Percentiles rank a stretch among this genome's conserved stretches.
phyloP scores from a whole-genome alignment of 2,329 filamentous ascomycete genomes.

The Akanthomyces muscarius region DNA sequence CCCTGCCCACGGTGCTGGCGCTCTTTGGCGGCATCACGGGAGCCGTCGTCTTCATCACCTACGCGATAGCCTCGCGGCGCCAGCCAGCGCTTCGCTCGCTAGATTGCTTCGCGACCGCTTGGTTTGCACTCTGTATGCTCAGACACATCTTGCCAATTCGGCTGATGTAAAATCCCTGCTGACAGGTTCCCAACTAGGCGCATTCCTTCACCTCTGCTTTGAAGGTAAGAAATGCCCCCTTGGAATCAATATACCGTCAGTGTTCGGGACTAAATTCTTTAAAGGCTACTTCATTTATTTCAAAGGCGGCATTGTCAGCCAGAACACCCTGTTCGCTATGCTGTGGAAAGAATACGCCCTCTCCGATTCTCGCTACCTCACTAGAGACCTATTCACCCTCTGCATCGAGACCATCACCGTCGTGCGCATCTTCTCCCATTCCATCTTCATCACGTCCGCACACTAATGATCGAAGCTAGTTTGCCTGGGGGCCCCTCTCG shows the following conservation, averaged over 20 bases:
- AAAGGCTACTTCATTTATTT: slow-evolving; percentile 72
- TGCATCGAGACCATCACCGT: slow-evolving; percentile 81
- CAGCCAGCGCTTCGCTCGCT: slow-evolving; percentile 25
- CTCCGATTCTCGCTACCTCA: slow-evolving; percentile 83
- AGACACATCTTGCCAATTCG: background rate
- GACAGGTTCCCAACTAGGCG: slow-evolving; percentile 39
- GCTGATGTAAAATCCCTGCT: background rate
- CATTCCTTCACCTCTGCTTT: slow-evolving; percentile 73
- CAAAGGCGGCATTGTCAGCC: slow-evolving; percentile 59
- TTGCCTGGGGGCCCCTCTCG: slow-evolving; percentile 57
- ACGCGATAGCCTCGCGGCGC: slow-evolving; percentile 28
- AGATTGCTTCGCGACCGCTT: slow-evolving; percentile 44
- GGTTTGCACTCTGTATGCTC: slow-evolving; percentile 54
- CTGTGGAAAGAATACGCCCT: slow-evolving; percentile 91
- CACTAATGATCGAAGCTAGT: slow-evolving; percentile 26
- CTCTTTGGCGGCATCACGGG: slow-evolving; percentile 35
- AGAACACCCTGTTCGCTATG: slow-evolving; percentile 73
- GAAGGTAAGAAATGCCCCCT: slow-evolving; percentile 52
- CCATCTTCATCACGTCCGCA: background rate
- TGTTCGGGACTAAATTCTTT: background rate
- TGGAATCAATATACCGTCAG: background rate
- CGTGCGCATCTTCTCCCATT: slow-evolving; percentile 43
- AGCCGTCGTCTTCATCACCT: slow-evolving; percentile 28
- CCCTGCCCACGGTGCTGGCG: slow-evolving; percentile 33
- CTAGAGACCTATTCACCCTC: slow-evolving; percentile 76